Evolutionary conservation across 139 green algal genomes (phyloP).

Genomic region (Tetradesmus lagerheimii): DNA sequence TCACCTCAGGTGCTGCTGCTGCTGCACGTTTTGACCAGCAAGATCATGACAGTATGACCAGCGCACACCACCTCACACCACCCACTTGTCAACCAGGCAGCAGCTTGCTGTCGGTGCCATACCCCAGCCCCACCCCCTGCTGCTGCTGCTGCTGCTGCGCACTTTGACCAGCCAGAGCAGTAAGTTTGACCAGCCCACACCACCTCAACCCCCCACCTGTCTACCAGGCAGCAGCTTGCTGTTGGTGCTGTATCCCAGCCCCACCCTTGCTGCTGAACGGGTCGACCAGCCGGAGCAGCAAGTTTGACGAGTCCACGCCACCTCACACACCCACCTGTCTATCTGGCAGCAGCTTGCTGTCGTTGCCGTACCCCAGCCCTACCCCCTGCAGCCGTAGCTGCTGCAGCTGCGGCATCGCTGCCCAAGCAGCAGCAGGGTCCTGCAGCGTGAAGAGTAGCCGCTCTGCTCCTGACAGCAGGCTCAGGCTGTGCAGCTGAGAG

Average conservation of each 20-base stretch:
- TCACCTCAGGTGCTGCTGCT: too few species aligned
- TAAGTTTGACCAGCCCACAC: too few species aligned
- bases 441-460: constrained; percentile 8
- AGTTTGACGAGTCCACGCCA: too few species aligned
- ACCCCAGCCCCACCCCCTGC: not conserved
- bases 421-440: not conserved
- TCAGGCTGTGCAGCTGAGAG: not conserved
- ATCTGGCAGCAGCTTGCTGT: not conserved
- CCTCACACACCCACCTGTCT: not conserved
- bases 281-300: too few species aligned
- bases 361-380: not conserved
- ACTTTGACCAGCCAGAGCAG: too few species aligned
- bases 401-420: constrained; percentile 3
- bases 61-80: too few species aligned
- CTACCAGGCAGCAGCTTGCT: not conserved
- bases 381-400: constrained; percentile 7
- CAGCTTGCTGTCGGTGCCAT: not conserved
- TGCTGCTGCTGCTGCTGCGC: not conserved
- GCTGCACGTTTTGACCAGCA: too few species aligned
- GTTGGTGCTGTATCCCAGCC: not conserved
- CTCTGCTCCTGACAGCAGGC: not conserved
- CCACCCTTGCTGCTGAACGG: not conserved
- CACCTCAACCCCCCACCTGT: too few species aligned
- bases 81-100: too few species aligned
- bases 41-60: too few species aligned